Base-by-base conservation (phyloP, 1,284 basidiomycete genomes). In the Pholiota adiposa region DNA sequence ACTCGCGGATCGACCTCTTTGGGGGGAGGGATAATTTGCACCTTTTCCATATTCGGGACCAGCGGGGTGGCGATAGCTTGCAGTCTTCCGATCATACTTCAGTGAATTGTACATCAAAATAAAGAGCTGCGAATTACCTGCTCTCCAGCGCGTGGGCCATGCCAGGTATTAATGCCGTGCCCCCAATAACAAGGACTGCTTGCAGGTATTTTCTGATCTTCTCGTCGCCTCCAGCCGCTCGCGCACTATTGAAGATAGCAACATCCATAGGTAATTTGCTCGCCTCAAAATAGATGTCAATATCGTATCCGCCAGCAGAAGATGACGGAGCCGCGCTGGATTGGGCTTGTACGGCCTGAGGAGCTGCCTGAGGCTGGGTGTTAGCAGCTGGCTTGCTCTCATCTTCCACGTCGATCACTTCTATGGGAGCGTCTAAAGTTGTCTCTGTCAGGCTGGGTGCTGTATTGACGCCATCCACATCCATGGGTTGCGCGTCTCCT, bases 231-330 rank as follows among this genome's bases (percentile, higher is more conserved):
- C 91, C 92, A 1, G 88, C 89, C 1, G 93, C 89, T 8, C 94
- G 83, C 16, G 96, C 88, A 60, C 93, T 92, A 66, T 97, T 95
- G 73, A 95, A 94, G 63, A 98, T 93, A 2, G 96, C 97, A 11
- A 94, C 92, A 70, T 99, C 97, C 55, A 99, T 81, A 0, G 97
- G 94, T 40, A 97, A 83, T 73, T 96, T 95, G 73, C 90, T 89
- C 27, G 97, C 91, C 76, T 98, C 96, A 65, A 84, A 88, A 57
- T 81, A 82, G 5, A 96, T 84, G 71, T 96, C 94, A 67, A 95
- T 88, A 14, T 81, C 75, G 62, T 69, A 73, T 23, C 73, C 76
- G 4, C 72, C 73, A 19, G 73, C 67, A 60, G 71, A 70, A 23
- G 60, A 76, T 56, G 62, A 70, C 61, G 58, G 51, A 25, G 67